A percentile compares a stretch with the other conserved stretches of the same genome.
These are phyloP conservation scores for Sherardia arvensis DNA, from an alignment of 257 asterid species.

Conservation along the genomic window DNA sequence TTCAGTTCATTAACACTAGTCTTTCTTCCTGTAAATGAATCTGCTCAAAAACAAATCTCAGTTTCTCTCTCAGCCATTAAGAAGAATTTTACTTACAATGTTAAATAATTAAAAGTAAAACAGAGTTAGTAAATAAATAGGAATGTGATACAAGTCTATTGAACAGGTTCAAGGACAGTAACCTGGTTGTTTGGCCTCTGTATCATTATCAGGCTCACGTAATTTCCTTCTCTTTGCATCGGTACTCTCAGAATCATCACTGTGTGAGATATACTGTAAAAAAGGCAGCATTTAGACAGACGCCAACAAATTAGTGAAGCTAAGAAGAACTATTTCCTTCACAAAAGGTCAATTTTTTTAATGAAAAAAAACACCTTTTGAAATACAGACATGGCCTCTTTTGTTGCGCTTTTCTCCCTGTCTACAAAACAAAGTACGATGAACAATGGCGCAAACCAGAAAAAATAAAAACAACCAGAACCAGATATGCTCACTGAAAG, in stretches of 20 bases:
- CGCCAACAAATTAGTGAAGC: background rate
- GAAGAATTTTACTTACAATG: background rate
- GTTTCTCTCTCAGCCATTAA: background rate
- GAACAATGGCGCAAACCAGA: no score
- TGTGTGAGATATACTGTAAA: constrained; percentile 13
- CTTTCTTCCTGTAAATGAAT: constrained; percentile 13
- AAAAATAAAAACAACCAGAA: background rate
- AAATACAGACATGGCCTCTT: constrained; percentile 36
- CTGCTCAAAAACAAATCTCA: constrained; percentile 4
- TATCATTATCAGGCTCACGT: constrained; percentile 7
- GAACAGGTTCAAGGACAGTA: background rate
- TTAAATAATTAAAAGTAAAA: background rate
- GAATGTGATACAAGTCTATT: background rate
- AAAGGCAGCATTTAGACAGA: background rate
- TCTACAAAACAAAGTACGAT: constrained; percentile 15
- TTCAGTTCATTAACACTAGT: constrained; percentile 13
- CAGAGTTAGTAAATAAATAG: no score
- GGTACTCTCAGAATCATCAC: constrained; percentile 7
- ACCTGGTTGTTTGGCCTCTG: constrained; percentile 14
- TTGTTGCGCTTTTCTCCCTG: constrained; percentile 51
- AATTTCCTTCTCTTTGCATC: constrained; percentile 29
- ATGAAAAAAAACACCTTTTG: constrained; percentile 25
- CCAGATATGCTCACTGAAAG: constrained; percentile 24
- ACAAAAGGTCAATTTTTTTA: constrained; percentile 7
- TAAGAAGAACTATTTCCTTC: background rate